Evolutionary conservation across 257 asterid species (phyloP).

Genomic region (Plantago ovata): DNA sequence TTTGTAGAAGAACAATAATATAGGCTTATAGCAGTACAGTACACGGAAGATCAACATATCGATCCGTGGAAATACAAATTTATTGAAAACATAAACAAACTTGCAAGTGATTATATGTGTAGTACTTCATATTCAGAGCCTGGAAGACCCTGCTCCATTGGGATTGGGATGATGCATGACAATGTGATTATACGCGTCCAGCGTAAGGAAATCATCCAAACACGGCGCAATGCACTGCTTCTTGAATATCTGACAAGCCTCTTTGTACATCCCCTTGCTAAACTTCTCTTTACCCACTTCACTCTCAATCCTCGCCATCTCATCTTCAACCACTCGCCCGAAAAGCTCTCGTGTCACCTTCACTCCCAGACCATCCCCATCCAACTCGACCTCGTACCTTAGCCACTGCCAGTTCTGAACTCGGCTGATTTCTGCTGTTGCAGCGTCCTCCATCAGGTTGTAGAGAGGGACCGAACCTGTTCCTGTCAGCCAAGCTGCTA

Average conservation of each 20-base stretch:
- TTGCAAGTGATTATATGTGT: too few species aligned
- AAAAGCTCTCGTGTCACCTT: slow-evolving; percentile 62
- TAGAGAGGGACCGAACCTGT: slow-evolving; percentile 88
- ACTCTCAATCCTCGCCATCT: slow-evolving; percentile 78
- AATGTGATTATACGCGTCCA: slow-evolving; percentile 73
- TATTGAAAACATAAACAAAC: too few species aligned
- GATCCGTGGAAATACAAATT: too few species aligned
- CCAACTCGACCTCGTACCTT: slow-evolving; percentile 64
- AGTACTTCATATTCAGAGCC: too few species aligned
- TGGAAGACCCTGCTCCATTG: slow-evolving; percentile 41
- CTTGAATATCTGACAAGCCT: slow-evolving; percentile 73
- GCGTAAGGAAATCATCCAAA: slow-evolving; percentile 85
- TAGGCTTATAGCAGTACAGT: too few species aligned
- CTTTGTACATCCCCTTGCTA: slow-evolving; percentile 65
- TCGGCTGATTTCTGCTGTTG: slow-evolving; percentile 94
- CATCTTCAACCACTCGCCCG: slow-evolving; percentile 89
- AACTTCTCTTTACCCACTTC: slow-evolving; percentile 82
- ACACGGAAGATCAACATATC: too few species aligned
- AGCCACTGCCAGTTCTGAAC: slow-evolving; percentile 99
- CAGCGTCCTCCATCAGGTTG: slow-evolving; percentile 98
- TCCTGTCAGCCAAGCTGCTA: slow-evolving; percentile 91
- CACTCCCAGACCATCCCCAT: slow-evolving; percentile 85
- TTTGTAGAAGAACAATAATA: too few species aligned
- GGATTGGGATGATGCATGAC: slow-evolving; percentile 56
- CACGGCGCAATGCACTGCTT: slow-evolving; percentile 60